phyloP scores from a whole-genome alignment of 2,329 filamentous ascomycete species.

The Tolypocladium pustulatum region DNA sequence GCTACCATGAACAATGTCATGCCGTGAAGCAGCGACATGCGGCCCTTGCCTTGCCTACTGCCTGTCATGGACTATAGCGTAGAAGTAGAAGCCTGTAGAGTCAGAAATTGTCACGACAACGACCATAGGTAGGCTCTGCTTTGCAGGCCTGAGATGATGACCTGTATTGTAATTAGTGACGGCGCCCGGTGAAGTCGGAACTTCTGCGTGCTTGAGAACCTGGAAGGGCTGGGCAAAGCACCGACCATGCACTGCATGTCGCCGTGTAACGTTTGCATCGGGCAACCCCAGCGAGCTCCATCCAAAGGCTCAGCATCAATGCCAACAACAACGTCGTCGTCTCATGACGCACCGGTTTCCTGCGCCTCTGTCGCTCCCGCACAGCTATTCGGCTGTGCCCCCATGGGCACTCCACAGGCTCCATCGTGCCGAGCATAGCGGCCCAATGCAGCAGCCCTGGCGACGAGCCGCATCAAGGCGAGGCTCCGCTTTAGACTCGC shows the following conservation, averaged over 20 bases:
- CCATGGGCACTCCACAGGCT: background rate
- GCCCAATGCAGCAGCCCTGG: background rate
- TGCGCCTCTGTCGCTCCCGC: background rate
- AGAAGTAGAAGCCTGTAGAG: background rate
- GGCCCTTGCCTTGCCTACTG: too few relatives aligned
- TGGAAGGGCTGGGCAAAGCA: background rate
- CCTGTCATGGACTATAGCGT: too few relatives aligned
- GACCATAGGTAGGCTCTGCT: background rate
- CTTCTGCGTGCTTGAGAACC: background rate
- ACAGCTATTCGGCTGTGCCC: background rate
- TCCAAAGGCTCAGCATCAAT: background rate
- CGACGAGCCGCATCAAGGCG: background rate
- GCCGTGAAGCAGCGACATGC: too few relatives aligned
- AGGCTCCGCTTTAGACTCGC: background rate
- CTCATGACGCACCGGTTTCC: background rate
- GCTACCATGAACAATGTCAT: background rate
- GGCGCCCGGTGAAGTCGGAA: background rate
- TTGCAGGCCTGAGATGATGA: background rate
- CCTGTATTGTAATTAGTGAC: background rate
- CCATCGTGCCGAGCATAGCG: background rate
- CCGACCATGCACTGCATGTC: background rate
- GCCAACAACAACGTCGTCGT: background rate
- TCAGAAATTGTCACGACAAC: background rate
- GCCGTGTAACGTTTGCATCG: background rate
- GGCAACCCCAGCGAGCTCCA: background rate